Conservation (phyloP, 805 yeast species). For the Hanseniaspora vineae region DNA sequence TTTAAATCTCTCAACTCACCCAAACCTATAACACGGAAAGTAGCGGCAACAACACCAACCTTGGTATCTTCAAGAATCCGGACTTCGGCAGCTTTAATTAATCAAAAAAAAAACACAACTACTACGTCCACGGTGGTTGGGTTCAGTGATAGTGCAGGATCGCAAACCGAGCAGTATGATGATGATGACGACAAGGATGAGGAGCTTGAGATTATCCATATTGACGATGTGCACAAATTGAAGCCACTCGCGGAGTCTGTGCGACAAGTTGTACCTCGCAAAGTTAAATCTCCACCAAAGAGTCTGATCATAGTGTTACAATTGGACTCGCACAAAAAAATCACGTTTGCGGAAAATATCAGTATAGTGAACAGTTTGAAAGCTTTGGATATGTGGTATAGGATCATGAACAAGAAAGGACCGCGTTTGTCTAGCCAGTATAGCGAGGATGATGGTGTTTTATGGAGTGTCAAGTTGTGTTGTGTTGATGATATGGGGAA, state of each 20-base stretch:
- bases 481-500: slow-evolving; percentile 1
- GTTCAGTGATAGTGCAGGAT: not conserved
- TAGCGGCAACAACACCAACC: not conserved
- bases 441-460: not conserved
- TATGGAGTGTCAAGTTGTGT: not conserved
- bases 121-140: too few species aligned
- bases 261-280: slow-evolving; percentile 9
- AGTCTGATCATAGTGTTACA: slow-evolving; percentile 19
- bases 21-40: not conserved
- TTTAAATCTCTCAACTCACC: not conserved
- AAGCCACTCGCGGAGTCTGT: not conserved
- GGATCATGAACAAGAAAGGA: too few species aligned
- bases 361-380: slow-evolving; percentile 3
- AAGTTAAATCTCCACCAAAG: slow-evolving; percentile 8
- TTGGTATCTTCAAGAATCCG: not conserved
- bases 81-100: not conserved
- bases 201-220: not conserved
- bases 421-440: too few species aligned
- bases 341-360: slow-evolving; percentile 1
- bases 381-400: not conserved
- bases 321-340: slow-evolving; percentile 10
- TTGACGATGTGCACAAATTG: not conserved
- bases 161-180: not conserved
- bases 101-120: too few species aligned
- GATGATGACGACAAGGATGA: not conserved